A percentile compares a stretch with the other conserved stretches of the same genome.
Conservation (phyloP, 2,329 filamentous ascomycete genomes). For the Fusarium begoniae region DNA sequence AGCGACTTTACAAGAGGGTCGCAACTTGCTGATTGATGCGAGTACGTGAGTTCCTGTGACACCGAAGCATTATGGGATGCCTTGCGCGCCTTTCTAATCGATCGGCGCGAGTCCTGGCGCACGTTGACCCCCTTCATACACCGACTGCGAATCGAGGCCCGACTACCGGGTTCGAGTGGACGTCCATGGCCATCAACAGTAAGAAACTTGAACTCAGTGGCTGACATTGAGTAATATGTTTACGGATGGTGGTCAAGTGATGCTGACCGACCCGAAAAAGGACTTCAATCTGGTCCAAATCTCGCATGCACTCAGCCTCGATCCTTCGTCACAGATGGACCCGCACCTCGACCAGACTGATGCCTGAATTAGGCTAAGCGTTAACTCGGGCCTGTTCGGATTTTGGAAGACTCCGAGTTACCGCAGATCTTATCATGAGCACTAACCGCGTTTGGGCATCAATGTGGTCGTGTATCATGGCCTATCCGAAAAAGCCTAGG, state of each 20-base stretch:
- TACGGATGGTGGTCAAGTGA: accelerated
- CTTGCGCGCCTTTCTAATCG: neutral
- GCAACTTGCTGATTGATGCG: neutral
- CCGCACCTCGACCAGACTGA: neutral
- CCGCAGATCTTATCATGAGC: neutral
- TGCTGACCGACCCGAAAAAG: neutral
- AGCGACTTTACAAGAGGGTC: neutral
- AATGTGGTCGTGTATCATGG: neutral
- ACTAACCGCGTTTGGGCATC: neutral
- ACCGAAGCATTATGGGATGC: neutral
- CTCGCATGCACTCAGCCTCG: neutral
- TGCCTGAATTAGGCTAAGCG: neutral
- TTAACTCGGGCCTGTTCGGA: accelerated
- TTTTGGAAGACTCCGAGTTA: neutral
- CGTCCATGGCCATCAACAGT: neutral
- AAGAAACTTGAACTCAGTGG: neutral
- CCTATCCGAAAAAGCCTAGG: neutral
- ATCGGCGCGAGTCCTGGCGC: constrained; percentile 1
- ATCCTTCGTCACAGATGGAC: no score
- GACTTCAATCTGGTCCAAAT: neutral
- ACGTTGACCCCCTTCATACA: constrained; percentile 12
- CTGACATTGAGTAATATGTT: neutral
- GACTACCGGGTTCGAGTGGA: neutral
- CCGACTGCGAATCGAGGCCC: neutral
- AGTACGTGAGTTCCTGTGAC: accelerated